A percentile compares a stretch with the other conserved stretches of the same genome.
phyloP scores from a whole-genome alignment of 306 rosid genomes.

The Carpinus viminea region DNA sequence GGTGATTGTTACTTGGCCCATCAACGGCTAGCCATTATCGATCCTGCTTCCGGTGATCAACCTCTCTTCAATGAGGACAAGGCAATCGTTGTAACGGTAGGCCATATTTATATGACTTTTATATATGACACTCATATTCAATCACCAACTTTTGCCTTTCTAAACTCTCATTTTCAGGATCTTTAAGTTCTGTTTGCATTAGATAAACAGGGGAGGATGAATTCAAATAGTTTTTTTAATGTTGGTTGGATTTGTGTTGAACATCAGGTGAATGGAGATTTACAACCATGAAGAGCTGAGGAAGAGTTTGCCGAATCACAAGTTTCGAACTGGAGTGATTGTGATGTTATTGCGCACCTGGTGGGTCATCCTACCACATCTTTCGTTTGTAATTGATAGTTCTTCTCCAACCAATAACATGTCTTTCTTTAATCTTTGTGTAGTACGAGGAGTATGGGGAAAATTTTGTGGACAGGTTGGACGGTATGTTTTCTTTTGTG shows the following conservation, averaged over 20 bases:
- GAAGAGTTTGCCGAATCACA: constrained; percentile 67
- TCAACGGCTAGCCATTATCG: constrained; percentile 90
- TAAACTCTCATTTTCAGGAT: too few relatives aligned
- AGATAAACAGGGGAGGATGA: background rate
- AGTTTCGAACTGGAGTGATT: constrained; percentile 85
- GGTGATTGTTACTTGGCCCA: constrained; percentile 86
- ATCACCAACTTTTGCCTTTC: too few relatives aligned
- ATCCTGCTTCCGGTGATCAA: constrained; percentile 99
- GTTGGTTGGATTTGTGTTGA: background rate
- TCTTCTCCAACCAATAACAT: background rate
- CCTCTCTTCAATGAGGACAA: constrained; percentile 95
- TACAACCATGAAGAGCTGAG: constrained; percentile 90
- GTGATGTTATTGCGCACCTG: constrained; percentile 95
- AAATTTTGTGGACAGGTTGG: constrained; percentile 80
- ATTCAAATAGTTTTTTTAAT: too few relatives aligned
- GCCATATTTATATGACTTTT: background rate
- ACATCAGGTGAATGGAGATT: constrained; percentile 88
- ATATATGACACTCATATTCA: too few relatives aligned
- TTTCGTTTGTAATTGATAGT: background rate
- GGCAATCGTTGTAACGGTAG: constrained; percentile 78
- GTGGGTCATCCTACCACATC: constrained; percentile 37
- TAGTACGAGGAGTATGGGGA: constrained; percentile 94
- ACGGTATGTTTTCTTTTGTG: constrained; percentile 91
- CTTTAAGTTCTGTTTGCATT: background rate
- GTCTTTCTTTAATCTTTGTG: constrained; percentile 5